These are phyloP conservation scores for Sclerotinia borealis DNA, from an alignment of 2,329 filamentous ascomycete genomes.

Conservation along the genomic window DNA sequence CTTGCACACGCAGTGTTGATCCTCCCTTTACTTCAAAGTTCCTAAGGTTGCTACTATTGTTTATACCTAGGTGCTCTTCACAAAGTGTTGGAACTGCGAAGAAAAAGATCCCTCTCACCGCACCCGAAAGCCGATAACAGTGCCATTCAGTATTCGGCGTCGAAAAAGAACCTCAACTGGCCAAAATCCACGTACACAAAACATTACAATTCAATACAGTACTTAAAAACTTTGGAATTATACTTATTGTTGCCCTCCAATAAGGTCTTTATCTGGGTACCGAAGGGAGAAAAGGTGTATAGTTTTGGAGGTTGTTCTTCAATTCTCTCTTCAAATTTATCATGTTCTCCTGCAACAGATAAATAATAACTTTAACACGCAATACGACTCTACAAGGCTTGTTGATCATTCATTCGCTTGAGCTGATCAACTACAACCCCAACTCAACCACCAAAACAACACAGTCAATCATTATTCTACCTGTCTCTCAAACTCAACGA, in stretches of 20 bases:
- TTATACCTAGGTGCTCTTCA: neutral
- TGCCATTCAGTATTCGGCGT: slow-evolving; percentile 3
- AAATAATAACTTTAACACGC: slow-evolving; percentile 9
- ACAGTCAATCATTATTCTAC: slow-evolving; percentile 11
- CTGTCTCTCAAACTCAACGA: slow-evolving; percentile 2
- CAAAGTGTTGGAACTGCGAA: neutral
- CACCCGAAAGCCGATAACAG: slow-evolving; percentile 9
- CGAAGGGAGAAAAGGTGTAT: neutral
- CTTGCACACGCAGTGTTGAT: neutral
- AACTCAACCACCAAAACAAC: slow-evolving; percentile 10
- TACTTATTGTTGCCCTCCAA: neutral
- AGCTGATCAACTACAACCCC: slow-evolving; percentile 13
- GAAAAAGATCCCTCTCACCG: slow-evolving; percentile 4
- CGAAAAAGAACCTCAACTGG: slow-evolving; percentile 2
- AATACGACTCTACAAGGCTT: slow-evolving; percentile 10
- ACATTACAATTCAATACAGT: neutral
- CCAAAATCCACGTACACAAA: neutral
- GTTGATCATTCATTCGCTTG: slow-evolving; percentile 13
- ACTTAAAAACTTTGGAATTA: neutral
- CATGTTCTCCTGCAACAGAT: slow-evolving; percentile 5
- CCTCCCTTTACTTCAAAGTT: too few relatives aligned
- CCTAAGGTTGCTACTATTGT: neutral
- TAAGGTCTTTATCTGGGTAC: neutral
- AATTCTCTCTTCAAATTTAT: neutral
- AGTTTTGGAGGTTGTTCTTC: neutral